Evolutionary conservation across 768 basidiomycete species (phyloP).

Genomic region (Suillus plorans): DNA sequence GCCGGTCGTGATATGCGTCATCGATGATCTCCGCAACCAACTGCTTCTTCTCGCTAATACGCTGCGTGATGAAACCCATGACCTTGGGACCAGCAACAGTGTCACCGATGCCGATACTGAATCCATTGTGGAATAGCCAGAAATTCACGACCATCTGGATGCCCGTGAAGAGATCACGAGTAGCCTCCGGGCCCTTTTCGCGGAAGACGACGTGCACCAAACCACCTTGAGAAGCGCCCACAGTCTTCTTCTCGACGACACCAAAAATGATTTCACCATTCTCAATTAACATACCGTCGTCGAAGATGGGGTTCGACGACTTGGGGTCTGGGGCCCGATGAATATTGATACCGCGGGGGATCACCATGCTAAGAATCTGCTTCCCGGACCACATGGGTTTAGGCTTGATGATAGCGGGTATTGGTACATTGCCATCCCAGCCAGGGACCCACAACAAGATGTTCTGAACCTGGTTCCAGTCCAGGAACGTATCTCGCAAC

Average conservation of each 20-base stretch:
- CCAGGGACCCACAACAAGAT: constrained; percentile 97
- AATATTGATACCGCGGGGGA: constrained; percentile 96
- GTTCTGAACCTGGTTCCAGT: constrained; percentile 95
- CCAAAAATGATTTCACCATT: constrained; percentile 96
- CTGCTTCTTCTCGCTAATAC: constrained; percentile 78
- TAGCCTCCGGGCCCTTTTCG: constrained; percentile 93
- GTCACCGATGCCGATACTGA: constrained; percentile 98
- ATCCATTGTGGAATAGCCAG: constrained; percentile 98
- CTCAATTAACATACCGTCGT: constrained; percentile 95
- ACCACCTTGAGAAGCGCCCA: constrained; percentile 92
- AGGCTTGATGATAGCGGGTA: constrained; percentile 93
- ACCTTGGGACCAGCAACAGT: constrained; percentile 91
- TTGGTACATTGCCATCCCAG: constrained; percentile 93
- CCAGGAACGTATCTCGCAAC: constrained; percentile 90
- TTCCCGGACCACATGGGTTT: constrained; percentile 98
- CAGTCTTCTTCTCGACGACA: constrained; percentile 98
- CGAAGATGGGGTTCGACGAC: constrained; percentile 77
- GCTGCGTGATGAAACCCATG: constrained; percentile 83
- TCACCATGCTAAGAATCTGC: constrained; percentile 88
- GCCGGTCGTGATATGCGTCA: constrained; percentile 79
- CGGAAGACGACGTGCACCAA: constrained; percentile 96
- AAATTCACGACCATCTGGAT: constrained; percentile 95
- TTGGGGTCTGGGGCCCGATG: constrained; percentile 77
- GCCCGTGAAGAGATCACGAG: constrained; percentile 87
- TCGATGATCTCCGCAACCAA: constrained; percentile 79